These are phyloP conservation scores for Microdochium nivale DNA, from an alignment of 2,329 filamentous ascomycete species.

Conservation along the genomic window DNA sequence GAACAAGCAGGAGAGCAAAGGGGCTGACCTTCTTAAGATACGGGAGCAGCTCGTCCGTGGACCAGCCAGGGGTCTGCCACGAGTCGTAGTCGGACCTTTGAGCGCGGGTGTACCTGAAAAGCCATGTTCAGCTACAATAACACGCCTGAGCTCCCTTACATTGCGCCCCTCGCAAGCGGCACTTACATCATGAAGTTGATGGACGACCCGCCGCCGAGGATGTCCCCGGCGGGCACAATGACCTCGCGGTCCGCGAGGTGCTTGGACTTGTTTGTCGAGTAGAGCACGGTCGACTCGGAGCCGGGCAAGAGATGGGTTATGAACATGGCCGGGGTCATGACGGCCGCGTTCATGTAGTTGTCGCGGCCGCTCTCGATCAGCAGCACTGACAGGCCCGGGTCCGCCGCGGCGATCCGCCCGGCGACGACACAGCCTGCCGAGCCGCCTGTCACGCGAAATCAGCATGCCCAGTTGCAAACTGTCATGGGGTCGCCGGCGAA, in stretches of 20 bases:
- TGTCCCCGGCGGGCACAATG: slow-evolving; percentile 20
- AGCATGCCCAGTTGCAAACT: no score
- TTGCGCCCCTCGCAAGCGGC: no score
- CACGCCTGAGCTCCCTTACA: no score
- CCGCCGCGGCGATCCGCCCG: slow-evolving; percentile 38
- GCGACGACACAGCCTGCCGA: slow-evolving; percentile 40
- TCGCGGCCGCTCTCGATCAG: slow-evolving; percentile 45
- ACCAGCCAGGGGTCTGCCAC: slow-evolving; percentile 8
- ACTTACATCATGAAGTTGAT: slow-evolving; percentile 32
- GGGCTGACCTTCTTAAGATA: slow-evolving; percentile 36
- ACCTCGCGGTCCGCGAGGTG: slow-evolving; percentile 33
- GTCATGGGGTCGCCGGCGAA: no score
- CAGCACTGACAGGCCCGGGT: slow-evolving; percentile 39
- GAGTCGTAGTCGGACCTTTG: slow-evolving; percentile 13
- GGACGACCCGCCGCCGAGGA: slow-evolving; percentile 35
- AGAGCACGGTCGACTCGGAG: slow-evolving; percentile 34
- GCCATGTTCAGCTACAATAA: no score
- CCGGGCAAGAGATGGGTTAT: slow-evolving; percentile 35
- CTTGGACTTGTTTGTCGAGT: slow-evolving; percentile 33
- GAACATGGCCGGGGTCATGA: slow-evolving; percentile 42
- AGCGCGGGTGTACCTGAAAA: slow-evolving; percentile 49
- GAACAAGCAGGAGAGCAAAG: background rate
- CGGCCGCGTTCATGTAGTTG: slow-evolving; percentile 37
- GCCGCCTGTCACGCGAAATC: slow-evolving; percentile 40
- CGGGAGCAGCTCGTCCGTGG: slow-evolving; percentile 27